Evolutionary conservation across 2,329 filamentous ascomycete genomes (phyloP), one percentile per base, ranked within the genome.

Genomic region (Curvularia eragrostidis): DNA sequence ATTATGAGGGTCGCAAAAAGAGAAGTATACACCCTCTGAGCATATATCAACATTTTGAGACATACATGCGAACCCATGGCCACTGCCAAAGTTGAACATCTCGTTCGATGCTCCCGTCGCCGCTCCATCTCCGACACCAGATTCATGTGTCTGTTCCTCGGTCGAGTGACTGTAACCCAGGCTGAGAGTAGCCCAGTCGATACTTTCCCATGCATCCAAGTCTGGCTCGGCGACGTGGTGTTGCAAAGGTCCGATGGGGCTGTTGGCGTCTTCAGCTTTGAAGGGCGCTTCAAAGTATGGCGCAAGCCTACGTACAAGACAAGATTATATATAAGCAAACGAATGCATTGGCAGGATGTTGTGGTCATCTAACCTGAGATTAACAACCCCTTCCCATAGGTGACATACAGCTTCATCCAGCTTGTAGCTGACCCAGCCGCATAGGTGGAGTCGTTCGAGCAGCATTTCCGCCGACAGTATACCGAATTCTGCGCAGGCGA

Each of bases 381-480:
- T 55, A 56, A 70, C 53, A 43, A 76, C 74, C 28, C 59, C 64
- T 30, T 65, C 63, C 73, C 73, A 77, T 21, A 77, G 56, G 39
- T 63, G 48, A 41, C 59, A 54, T 30, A 72, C 73, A 52, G 71
- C 72, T 49, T 67, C 58, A 44, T 74, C 70, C 18, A 77, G 69
- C 60, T 76, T 75, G 63, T 71, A 76, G 58, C 67, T 70, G 52
- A 77, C 74, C 75, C 75, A 77, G 48, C 74, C 73, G 52, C 72
- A 77, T 23, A 70, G 47, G 38, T 71, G 69, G n/a, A 77, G 59
- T 38, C 70, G 66, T 46, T 54, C 62, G 24, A 77, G 69, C 1
- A 76, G 58, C 10, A 56, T 51, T 26, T 69, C 58, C 13, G 66
- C 66, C 10, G 67, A 67, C 6, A 52, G 42, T 4, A 77, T 69